phyloP scores from a whole-genome alignment of 106 monocot species.

The Acorus gramineus region DNA sequence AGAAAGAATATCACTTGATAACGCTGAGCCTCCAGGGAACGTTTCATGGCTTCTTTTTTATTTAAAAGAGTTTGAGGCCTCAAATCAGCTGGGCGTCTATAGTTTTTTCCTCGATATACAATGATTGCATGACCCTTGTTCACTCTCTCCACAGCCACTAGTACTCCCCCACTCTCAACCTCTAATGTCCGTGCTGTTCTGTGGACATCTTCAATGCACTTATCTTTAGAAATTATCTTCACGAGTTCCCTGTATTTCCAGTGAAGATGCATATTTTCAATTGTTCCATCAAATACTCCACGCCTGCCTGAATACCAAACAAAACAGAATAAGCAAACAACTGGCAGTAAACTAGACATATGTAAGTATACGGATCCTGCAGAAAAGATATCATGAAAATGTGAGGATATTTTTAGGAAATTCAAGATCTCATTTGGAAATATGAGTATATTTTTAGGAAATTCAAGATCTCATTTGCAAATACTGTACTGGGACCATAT shows the following conservation, averaged over 20 bases:
- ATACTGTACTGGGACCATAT: too few relatives aligned
- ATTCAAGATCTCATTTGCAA: too few relatives aligned
- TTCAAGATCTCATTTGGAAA: too few relatives aligned
- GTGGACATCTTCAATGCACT: conserved; percentile 44
- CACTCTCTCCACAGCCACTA: conserved; percentile 84
- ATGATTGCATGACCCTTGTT: conserved; percentile 94
- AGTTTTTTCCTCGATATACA: conserved; percentile 91
- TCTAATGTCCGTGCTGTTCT: conserved; percentile 56
- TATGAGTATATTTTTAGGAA: too few relatives aligned
- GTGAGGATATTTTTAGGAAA: too few relatives aligned
- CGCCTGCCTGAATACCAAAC: conserved; percentile 55
- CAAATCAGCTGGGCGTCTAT: conserved; percentile 46
- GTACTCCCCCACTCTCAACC: conserved; percentile 89
- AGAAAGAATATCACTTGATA: conserved; percentile 41
- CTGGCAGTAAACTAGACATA: too few relatives aligned
- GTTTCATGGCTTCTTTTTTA: conserved; percentile 72
- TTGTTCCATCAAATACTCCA: conserved; percentile 94
- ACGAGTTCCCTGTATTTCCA: conserved; percentile 99
- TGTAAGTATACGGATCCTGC: too few relatives aligned
- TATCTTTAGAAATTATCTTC: conserved; percentile 73
- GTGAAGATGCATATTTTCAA: conserved; percentile 99
- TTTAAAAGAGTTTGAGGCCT: conserved; percentile 74
- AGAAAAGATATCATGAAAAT: too few relatives aligned
- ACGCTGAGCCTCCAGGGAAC: conserved; percentile 72
- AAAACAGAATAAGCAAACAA: neutral